Conservation (phyloP, 306 rosid species). For the Quillaja saponaria region DNA sequence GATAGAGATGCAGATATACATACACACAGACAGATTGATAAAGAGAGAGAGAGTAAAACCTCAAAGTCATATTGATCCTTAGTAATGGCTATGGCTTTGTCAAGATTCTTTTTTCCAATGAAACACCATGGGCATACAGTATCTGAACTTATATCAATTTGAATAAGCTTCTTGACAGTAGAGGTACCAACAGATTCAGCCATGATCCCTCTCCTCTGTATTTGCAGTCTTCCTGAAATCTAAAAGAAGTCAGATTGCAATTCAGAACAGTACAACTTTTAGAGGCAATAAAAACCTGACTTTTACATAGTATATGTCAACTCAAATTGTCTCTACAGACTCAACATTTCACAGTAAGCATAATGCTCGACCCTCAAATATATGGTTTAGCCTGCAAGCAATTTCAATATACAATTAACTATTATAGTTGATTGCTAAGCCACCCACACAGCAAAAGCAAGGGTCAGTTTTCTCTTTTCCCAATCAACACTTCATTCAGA, state of each 20-base stretch:
- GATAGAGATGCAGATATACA: background rate
- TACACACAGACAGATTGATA: background rate
- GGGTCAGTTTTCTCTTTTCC: no score
- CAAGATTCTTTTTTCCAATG: conserved; percentile 82
- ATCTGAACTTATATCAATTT: conserved; percentile 71
- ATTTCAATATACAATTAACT: no score
- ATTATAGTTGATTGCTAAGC: no score
- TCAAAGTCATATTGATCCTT: conserved; percentile 66
- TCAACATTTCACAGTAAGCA: background rate
- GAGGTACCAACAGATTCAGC: conserved; percentile 38
- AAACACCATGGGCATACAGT: conserved; percentile 94
- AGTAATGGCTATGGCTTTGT: conserved; percentile 69
- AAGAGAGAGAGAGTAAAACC: conserved; percentile 41
- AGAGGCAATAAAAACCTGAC: background rate
- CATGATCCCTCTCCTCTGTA: conserved; percentile 50
- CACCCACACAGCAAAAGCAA: no score
- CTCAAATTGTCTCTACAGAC: background rate
- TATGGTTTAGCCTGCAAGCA: no score
- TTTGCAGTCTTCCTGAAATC: conserved; percentile 38
- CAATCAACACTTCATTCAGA: no score
- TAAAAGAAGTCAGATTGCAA: conserved; percentile 16
- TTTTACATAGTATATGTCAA: background rate
- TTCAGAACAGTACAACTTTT: no score
- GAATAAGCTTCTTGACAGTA: conserved; percentile 55
- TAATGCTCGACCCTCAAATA: no score